Percentiles rank a stretch among this genome's conserved stretches.
Evolutionary conservation across 306 rosid species (phyloP).

Genomic region (Amphicarpaea edgeworthii): DNA sequence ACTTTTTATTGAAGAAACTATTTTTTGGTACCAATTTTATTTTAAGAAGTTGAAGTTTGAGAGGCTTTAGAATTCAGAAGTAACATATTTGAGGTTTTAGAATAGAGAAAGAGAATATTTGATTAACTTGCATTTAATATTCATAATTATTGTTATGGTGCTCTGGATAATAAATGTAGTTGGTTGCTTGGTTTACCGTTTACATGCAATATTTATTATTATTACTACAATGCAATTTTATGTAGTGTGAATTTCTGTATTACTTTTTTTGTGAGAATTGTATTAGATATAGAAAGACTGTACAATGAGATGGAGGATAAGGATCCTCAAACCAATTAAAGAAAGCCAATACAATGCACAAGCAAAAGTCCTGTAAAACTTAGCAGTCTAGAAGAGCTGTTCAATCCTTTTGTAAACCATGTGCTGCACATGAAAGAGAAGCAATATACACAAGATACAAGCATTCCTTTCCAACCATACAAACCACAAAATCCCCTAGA

Average conservation of each 20-base stretch:
- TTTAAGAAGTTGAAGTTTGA: not conserved
- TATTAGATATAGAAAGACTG: conserved; percentile 8
- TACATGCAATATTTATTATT: not conserved
- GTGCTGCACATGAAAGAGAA: not conserved
- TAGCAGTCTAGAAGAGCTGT: not conserved
- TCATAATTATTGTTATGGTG: conserved; percentile 28
- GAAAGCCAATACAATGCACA: conserved; percentile 3
- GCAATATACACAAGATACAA: not conserved
- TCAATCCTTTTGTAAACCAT: conserved; percentile 6
- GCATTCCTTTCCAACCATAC: conserved; percentile 16
- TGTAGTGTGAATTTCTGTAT: not conserved
- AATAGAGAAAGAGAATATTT: conserved; percentile 17
- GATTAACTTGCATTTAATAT: conserved; percentile 29
- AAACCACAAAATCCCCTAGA: not conserved
- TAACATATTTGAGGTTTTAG: not conserved
- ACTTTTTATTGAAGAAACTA: not conserved
- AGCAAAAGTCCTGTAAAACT: not conserved
- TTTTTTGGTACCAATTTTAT: conserved; percentile 7
- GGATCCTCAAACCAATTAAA: too few relatives aligned
- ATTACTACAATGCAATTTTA: not conserved
- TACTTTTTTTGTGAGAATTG: not conserved
- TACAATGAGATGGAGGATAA: too few relatives aligned
- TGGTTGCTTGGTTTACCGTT: conserved; percentile 25
- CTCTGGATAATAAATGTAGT: not conserved
- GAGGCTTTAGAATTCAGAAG: conserved; percentile 1